A percentile compares a stretch with the other conserved stretches of the same genome.
These are phyloP conservation scores for Pichia sp. DNA, from an alignment of 1,139 yeast species.

Conservation along the genomic window DNA sequence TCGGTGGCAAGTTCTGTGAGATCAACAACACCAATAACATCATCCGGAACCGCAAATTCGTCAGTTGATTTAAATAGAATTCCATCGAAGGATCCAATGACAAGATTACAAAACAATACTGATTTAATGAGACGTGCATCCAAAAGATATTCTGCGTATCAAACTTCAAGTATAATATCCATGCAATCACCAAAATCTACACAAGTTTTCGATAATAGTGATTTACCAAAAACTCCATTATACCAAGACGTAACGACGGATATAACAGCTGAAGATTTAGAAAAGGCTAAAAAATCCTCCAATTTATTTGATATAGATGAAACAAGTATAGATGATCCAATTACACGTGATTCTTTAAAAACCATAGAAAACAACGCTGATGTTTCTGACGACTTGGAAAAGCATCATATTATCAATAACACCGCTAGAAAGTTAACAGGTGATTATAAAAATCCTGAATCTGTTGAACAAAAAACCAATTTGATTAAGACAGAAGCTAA, in stretches of 20 bases:
- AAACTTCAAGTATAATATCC: constrained; percentile 35
- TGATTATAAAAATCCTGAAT: background rate
- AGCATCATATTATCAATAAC: background rate
- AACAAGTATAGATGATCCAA: background rate
- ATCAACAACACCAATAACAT: background rate
- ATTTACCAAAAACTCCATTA: constrained; percentile 19
- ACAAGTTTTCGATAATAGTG: constrained; percentile 4
- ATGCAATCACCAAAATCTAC: constrained; percentile 21
- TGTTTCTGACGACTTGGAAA: background rate
- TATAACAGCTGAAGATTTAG: constrained; percentile 14
- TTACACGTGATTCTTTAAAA: background rate
- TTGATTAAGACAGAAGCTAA: background rate
- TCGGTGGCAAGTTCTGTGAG: constrained; percentile 2
- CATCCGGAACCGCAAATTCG: background rate
- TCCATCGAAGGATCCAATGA: constrained; percentile 46
- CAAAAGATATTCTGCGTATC: constrained; percentile 86
- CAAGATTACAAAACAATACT: constrained; percentile 73
- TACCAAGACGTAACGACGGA: constrained; percentile 17
- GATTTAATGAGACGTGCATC: constrained; percentile 88
- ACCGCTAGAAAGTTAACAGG: constrained; percentile 10
- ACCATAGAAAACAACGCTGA: background rate
- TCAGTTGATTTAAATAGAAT: constrained; percentile 9
- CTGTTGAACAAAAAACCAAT: background rate
- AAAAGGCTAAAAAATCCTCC: constrained; percentile 8
- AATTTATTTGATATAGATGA: constrained; percentile 5